Percentiles rank a stretch among this genome's conserved stretches.
Conservation (phyloP, 331 rosid species). For the Acacia concinna region DNA sequence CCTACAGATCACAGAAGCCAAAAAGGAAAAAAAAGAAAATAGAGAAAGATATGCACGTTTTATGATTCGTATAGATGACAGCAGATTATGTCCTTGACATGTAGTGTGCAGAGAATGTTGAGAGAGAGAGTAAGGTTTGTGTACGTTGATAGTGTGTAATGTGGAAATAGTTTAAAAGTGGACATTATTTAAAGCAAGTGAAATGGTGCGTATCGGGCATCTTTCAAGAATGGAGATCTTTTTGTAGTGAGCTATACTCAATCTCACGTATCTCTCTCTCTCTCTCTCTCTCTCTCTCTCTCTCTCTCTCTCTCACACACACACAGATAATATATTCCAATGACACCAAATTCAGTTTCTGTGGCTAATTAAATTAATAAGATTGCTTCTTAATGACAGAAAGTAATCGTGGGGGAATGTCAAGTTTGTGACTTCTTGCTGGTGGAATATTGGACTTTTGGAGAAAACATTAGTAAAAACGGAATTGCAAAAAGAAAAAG, state of each 20-base stretch:
- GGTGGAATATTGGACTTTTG: conserved; percentile 34
- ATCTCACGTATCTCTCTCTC: neutral
- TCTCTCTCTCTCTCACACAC: too few relatives aligned
- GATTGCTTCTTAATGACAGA: conserved; percentile 26
- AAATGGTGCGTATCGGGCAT: conserved; percentile 21
- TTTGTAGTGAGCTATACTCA: neutral
- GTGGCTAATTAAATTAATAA: neutral
- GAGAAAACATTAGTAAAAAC: neutral
- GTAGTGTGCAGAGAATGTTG: neutral
- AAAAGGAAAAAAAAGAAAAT: neutral
- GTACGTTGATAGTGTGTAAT: neutral
- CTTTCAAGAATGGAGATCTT: conserved; percentile 22
- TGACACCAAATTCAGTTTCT: neutral
- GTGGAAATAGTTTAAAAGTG: neutral
- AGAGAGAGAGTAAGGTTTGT: neutral
- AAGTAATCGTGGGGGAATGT: conserved; percentile 15
- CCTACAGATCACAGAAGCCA: neutral
- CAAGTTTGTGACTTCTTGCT: conserved; percentile 34
- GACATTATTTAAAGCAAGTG: neutral
- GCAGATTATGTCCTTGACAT: neutral
- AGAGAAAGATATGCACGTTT: neutral
- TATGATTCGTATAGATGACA: neutral
- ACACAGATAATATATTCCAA: conserved; percentile 30
- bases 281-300: too few relatives aligned
- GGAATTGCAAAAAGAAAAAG: neutral